Percentiles rank a stretch among this genome's conserved stretches.
Evolutionary conservation across 1,139 yeast species (phyloP).

Genomic region (Sugiyamaella xylanicola): DNA sequence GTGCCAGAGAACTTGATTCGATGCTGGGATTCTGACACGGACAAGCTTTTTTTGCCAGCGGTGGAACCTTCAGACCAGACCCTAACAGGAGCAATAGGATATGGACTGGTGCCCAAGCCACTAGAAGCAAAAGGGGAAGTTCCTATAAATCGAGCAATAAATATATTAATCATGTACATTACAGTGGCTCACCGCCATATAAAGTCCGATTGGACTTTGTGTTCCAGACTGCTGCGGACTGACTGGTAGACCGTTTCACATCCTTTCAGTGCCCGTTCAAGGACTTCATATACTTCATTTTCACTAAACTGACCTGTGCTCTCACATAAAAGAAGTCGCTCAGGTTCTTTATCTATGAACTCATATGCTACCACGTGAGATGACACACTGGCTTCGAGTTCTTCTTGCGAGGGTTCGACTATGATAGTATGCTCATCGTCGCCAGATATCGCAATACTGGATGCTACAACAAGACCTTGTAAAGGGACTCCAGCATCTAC

Average conservation of each 20-base stretch:
- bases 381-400: constrained; percentile 45
- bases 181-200: constrained; percentile 50
- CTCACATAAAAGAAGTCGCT: constrained; percentile 64
- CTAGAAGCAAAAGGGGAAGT: too few relatives aligned
- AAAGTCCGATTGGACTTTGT: constrained; percentile 56
- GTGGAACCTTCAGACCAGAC: too few relatives aligned
- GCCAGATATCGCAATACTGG: constrained; percentile 47
- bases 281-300: constrained; percentile 50
- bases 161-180: constrained; percentile 5
- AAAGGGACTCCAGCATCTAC: constrained; percentile 79
- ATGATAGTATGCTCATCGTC: constrained; percentile 40
- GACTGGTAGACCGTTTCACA: constrained; percentile 50
- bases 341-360: constrained; percentile 53
- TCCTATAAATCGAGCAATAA: too few relatives aligned
- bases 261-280: constrained; percentile 47
- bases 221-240: constrained; percentile 52
- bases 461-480: constrained; percentile 60
- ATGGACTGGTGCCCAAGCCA: too few relatives aligned
- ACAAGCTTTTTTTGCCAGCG: too few relatives aligned
- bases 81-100: too few relatives aligned
- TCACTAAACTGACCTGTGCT: constrained; percentile 71
- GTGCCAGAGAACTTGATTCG: too few relatives aligned
- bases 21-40: too few relatives aligned
- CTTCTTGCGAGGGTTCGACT: constrained; percentile 49
- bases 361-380: constrained; percentile 68